phyloP scores from a whole-genome alignment of 2,329 filamentous ascomycete genomes.

The Elsinoe arachidis region DNA sequence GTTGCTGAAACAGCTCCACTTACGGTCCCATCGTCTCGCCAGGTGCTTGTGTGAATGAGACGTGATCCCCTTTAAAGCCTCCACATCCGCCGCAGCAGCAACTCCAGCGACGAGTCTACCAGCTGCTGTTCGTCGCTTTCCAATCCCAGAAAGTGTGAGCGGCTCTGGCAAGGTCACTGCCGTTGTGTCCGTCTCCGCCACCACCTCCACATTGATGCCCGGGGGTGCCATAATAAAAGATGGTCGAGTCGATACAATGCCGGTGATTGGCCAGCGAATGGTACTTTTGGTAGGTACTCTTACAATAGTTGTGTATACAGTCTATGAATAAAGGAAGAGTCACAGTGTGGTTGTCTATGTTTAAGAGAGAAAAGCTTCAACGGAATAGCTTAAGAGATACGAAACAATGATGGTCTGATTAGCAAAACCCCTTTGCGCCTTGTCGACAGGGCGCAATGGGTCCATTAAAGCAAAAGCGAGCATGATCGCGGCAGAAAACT shows the following conservation, averaged over 20 bases:
- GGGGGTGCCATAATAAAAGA: conserved; percentile 24
- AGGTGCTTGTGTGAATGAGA: conserved; percentile 58
- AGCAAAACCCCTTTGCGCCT: neutral
- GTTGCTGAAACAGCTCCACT: conserved; percentile 32
- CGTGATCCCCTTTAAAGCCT: conserved; percentile 67
- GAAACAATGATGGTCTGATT: neutral
- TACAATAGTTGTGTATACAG: neutral
- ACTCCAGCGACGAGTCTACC: conserved; percentile 65
- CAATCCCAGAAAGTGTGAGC: conserved; percentile 58
- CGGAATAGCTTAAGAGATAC: neutral
- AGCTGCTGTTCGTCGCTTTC: conserved; percentile 59
- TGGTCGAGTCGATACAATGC: neutral
- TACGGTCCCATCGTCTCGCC: conserved; percentile 78
- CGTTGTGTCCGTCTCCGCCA: conserved; percentile 40
- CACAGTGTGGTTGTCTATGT: neutral
- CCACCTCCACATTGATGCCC: conserved; percentile 32
- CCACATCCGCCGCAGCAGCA: conserved; percentile 68
- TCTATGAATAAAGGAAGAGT: neutral
- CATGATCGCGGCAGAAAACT: neutral
- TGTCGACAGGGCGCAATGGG: conserved; percentile 8
- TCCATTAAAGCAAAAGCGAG: neutral
- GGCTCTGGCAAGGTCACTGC: conserved; percentile 39
- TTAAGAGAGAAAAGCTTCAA: neutral
- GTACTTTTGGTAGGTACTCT: conserved; percentile 1
- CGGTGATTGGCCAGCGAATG: neutral